phyloP scores from a whole-genome alignment of 805 yeast genomes.

The Spathaspora passalidarum region DNA sequence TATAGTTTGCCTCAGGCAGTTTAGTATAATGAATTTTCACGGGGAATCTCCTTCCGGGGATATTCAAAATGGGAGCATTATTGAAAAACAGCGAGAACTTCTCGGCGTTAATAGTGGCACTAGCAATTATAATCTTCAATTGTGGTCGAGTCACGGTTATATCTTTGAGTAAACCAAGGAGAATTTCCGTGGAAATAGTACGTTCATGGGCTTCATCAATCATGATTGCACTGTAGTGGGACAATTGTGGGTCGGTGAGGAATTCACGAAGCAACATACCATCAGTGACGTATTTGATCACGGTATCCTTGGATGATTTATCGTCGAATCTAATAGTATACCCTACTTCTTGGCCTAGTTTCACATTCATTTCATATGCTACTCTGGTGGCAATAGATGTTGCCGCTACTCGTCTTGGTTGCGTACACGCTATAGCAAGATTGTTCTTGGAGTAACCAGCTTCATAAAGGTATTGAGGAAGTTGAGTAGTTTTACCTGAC shows the following conservation, averaged over 20 bases:
- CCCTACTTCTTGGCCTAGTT: constrained; percentile 87
- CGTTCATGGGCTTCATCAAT: constrained; percentile 98
- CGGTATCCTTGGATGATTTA: constrained; percentile 58
- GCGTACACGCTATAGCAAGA: constrained; percentile 74
- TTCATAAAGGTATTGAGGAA: constrained; percentile 83
- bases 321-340: constrained; percentile 89
- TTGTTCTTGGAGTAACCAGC: constrained; percentile 66
- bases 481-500: constrained; percentile 91
- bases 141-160: constrained; percentile 62
- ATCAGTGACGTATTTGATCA: constrained; percentile 88
- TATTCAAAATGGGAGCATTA: constrained; percentile 79
- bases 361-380: constrained; percentile 79
- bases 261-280: constrained; percentile 92
- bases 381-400: constrained; percentile 87
- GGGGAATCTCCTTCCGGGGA: constrained; percentile 93
- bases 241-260: constrained; percentile 67
- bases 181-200: constrained; percentile 83
- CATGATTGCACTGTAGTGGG: constrained; percentile 76
- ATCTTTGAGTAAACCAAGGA: constrained; percentile 78
- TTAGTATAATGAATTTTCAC: constrained; percentile 81
- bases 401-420: constrained; percentile 95
- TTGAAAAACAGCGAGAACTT: constrained; percentile 80
- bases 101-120: constrained; percentile 92
- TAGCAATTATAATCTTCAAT: constrained; percentile 74
- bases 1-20: constrained; percentile 86